These are phyloP conservation scores for Nigrospora sphaerica DNA, from an alignment of 2,329 filamentous ascomycete species.

Conservation along the genomic window DNA sequence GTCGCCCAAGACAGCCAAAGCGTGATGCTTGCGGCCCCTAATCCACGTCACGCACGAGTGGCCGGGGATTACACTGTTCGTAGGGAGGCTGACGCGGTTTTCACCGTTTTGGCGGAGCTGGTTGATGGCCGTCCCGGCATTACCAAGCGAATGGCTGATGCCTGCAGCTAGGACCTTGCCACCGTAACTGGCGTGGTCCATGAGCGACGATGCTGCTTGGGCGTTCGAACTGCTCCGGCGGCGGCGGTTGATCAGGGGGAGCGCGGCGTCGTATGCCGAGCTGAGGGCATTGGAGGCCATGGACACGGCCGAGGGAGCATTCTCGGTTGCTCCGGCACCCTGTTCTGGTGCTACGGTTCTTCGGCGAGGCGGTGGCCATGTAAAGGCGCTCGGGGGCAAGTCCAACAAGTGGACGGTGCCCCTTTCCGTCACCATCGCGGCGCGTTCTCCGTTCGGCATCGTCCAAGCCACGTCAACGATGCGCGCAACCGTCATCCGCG, in stretches of 20 bases:
- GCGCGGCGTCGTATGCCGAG: constrained; percentile 62
- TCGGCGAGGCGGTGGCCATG: constrained; percentile 72
- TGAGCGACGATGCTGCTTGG: constrained; percentile 37
- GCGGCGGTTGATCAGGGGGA: constrained; percentile 49
- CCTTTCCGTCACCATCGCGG: constrained; percentile 86
- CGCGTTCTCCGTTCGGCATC: constrained; percentile 68
- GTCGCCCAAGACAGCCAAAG: constrained; percentile 57
- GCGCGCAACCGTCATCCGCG: constrained; percentile 83
- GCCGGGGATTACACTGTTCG: constrained; percentile 42
- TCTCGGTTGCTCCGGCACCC: constrained; percentile 40
- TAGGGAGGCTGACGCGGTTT: constrained; percentile 65
- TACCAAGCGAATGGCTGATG: constrained; percentile 67
- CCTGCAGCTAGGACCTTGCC: constrained; percentile 66
- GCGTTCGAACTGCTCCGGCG: constrained; percentile 42
- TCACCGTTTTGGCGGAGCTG: constrained; percentile 69
- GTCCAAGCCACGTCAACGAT: constrained; percentile 90
- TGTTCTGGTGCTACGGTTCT: constrained; percentile 36
- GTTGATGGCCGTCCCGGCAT: constrained; percentile 62
- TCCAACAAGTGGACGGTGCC: constrained; percentile 94
- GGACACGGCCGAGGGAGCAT: constrained; percentile 50
- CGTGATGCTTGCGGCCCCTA: constrained; percentile 52
- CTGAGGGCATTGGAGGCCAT: constrained; percentile 65
- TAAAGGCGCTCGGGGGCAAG: constrained; percentile 72
- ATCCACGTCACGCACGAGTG: constrained; percentile 60
- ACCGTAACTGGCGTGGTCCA: constrained; percentile 60